phyloP scores from a whole-genome alignment of 2,329 filamentous ascomycete genomes.

The Elsinoe perseae region DNA sequence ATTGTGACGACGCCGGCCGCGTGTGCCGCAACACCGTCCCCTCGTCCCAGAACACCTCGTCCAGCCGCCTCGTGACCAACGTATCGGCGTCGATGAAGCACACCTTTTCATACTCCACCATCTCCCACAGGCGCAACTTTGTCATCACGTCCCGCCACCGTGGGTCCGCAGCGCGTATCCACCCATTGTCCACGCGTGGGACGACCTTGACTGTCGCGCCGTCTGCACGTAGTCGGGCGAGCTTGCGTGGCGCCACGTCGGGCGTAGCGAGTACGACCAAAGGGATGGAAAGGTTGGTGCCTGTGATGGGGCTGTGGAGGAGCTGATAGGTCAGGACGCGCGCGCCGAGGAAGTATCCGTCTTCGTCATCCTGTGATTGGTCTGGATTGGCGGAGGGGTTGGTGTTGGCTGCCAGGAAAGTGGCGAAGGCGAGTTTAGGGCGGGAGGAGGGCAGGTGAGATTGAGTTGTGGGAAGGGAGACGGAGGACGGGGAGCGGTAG shows the following conservation, averaged over 20 bases:
- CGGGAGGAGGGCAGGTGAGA: constrained; percentile 10
- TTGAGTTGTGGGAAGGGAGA: not conserved
- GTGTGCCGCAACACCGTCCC: constrained; percentile 25
- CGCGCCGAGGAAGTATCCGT: constrained; percentile 31
- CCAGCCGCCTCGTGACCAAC: constrained; percentile 25
- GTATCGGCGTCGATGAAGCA: constrained; percentile 31
- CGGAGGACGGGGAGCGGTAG: constrained; percentile 20
- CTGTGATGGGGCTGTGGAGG: constrained; percentile 30
- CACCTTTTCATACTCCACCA: constrained; percentile 30
- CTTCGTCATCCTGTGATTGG: constrained; percentile 21
- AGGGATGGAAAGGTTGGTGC: constrained; percentile 31
- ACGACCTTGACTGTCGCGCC: constrained; percentile 32
- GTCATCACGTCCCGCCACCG: constrained; percentile 32
- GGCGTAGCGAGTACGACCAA: constrained; percentile 33
- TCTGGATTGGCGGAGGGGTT: constrained; percentile 21
- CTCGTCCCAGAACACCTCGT: constrained; percentile 33
- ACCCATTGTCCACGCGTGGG: constrained; percentile 28
- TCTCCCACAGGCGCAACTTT: constrained; percentile 32
- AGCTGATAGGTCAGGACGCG: constrained; percentile 34
- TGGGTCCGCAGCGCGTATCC: constrained; percentile 24
- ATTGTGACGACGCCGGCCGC: not conserved
- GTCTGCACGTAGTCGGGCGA: constrained; percentile 26
- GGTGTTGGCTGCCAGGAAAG: constrained; percentile 30
- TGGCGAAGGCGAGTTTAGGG: constrained; percentile 30
- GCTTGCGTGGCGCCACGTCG: constrained; percentile 30